A percentile compares a stretch with the other conserved stretches of the same genome.
These are phyloP conservation scores for Boletus rubescentipes DNA, from an alignment of 768 basidiomycete species.

Conservation along the genomic window DNA sequence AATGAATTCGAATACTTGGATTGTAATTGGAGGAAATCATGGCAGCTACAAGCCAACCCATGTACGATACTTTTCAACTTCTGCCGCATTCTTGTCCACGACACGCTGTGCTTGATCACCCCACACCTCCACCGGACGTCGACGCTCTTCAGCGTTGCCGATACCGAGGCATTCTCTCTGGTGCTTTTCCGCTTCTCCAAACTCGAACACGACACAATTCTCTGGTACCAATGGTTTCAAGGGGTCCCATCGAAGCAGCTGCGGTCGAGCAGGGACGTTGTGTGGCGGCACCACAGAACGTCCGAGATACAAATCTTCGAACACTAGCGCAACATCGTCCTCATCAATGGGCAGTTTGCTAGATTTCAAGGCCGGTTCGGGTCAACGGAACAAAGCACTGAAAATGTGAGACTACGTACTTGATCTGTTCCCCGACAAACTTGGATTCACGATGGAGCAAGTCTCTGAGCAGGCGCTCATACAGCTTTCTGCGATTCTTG, in stretches of 20 bases:
- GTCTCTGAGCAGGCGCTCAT: conserved; percentile 75
- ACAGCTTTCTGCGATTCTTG: conserved; percentile 81
- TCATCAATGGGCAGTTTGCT: conserved; percentile 80
- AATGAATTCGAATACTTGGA: no score
- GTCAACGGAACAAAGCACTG: neutral
- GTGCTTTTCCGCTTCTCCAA: conserved; percentile 71
- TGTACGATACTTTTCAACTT: conserved; percentile 53
- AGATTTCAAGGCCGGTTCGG: neutral
- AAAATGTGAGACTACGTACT: conserved; percentile 42
- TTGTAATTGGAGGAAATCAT: no score
- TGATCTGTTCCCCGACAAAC: conserved; percentile 57
- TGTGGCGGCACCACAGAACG: conserved; percentile 80
- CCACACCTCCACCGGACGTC: conserved; percentile 62
- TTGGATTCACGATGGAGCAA: conserved; percentile 74
- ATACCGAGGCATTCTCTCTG: conserved; percentile 40
- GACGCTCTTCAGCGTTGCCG: conserved; percentile 9
- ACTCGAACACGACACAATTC: conserved; percentile 85
- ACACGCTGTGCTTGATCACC: conserved; percentile 58
- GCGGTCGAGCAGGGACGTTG: conserved; percentile 67
- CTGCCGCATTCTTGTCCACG: conserved; percentile 57
- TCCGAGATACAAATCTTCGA: conserved; percentile 84
- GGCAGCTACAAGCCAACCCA: conserved; percentile 42
- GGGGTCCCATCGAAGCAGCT: conserved; percentile 81
- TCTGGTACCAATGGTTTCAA: conserved; percentile 60
- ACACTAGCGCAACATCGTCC: conserved; percentile 79